A percentile compares a stretch with the other conserved stretches of the same genome.
phyloP scores from a whole-genome alignment of 2,329 filamentous ascomycete genomes.

The Botrytis galanthina region DNA sequence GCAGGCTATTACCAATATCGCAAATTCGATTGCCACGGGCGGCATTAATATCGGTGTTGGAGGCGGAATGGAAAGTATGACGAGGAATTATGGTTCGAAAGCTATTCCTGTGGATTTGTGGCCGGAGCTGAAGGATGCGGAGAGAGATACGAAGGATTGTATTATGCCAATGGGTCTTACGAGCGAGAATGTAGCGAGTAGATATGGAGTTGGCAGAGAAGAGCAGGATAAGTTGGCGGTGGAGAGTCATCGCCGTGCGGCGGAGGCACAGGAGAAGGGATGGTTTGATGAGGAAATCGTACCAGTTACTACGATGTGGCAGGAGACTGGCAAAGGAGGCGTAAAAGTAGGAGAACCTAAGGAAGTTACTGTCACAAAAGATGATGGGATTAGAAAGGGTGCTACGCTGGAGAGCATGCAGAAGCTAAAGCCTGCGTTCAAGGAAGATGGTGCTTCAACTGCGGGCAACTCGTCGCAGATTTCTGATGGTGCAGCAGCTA shows the following conservation, averaged over 20 bases:
- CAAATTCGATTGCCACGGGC: slow-evolving; percentile 71
- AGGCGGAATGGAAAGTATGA: slow-evolving; percentile 96
- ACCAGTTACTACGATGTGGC: slow-evolving; percentile 69
- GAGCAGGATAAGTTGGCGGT: slow-evolving; percentile 86
- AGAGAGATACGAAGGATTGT: slow-evolving; percentile 74
- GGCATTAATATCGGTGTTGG: slow-evolving; percentile 73
- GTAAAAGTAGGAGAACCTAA: slow-evolving; percentile 55
- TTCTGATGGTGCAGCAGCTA: slow-evolving; percentile 81
- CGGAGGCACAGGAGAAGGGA: slow-evolving; percentile 65
- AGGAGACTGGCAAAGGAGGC: slow-evolving; percentile 61
- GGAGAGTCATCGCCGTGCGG: slow-evolving; percentile 70
- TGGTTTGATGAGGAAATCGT: slow-evolving; percentile 77
- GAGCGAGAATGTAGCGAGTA: slow-evolving; percentile 78
- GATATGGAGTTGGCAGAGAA: slow-evolving; percentile 69
- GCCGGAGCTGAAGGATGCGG: slow-evolving; percentile 65
- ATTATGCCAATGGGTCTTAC: slow-evolving; percentile 94
- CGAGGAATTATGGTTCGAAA: slow-evolving; percentile 76
- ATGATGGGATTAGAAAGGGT: slow-evolving; percentile 77
- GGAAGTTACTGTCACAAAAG: slow-evolving; percentile 65
- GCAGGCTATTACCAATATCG: slow-evolving; percentile 71
- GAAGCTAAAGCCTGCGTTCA: slow-evolving; percentile 84
- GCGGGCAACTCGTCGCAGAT: slow-evolving; percentile 87
- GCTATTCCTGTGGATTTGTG: slow-evolving; percentile 85
- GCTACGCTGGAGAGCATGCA: slow-evolving; percentile 69
- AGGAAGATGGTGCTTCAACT: slow-evolving; percentile 69